A percentile compares a stretch with the other conserved stretches of the same genome.
phyloP scores from a whole-genome alignment of 2,329 filamentous ascomycete genomes.

The Fusarium succisae region DNA sequence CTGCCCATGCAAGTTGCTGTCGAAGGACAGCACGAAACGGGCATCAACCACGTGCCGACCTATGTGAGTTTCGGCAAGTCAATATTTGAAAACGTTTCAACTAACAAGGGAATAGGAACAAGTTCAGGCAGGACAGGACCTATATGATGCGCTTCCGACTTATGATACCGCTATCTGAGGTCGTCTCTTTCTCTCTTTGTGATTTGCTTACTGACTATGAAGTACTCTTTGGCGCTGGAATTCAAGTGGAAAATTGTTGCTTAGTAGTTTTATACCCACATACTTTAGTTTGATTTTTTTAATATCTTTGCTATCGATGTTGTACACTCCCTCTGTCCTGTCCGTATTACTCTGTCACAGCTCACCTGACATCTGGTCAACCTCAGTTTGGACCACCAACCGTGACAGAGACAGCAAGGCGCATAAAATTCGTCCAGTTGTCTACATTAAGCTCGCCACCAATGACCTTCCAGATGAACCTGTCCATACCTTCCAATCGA shows the following conservation, averaged over 20 bases:
- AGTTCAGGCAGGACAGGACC: conserved; percentile 12
- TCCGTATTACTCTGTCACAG: fast-evolving
- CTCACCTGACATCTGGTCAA: too few species aligned
- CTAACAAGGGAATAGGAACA: conserved; percentile 3
- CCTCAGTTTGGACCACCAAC: not conserved
- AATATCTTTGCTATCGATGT: not conserved
- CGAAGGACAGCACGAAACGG: not conserved
- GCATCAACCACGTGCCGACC: conserved; percentile 6
- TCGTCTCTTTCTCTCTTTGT: not conserved
- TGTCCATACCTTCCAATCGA: not conserved
- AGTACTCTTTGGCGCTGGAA: too few species aligned
- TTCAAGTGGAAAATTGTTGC: fast-evolving
- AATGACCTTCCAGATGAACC: not conserved
- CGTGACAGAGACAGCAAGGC: not conserved
- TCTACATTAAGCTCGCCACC: not conserved
- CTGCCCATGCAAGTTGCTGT: conserved; percentile 25
- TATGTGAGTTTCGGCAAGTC: conserved; percentile 6
- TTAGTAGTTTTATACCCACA: not conserved
- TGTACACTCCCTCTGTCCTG: fast-evolving
- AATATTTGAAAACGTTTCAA: fast-evolving
- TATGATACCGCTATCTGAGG: not conserved
- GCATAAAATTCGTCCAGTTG: not conserved
- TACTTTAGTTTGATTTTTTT: fast-evolving
- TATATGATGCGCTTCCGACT: conserved; percentile 12
- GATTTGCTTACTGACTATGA: not conserved